Evolutionary conservation across 208 protist genomes (phyloP).

Genomic region (Acanthamoeba healyi): DNA sequence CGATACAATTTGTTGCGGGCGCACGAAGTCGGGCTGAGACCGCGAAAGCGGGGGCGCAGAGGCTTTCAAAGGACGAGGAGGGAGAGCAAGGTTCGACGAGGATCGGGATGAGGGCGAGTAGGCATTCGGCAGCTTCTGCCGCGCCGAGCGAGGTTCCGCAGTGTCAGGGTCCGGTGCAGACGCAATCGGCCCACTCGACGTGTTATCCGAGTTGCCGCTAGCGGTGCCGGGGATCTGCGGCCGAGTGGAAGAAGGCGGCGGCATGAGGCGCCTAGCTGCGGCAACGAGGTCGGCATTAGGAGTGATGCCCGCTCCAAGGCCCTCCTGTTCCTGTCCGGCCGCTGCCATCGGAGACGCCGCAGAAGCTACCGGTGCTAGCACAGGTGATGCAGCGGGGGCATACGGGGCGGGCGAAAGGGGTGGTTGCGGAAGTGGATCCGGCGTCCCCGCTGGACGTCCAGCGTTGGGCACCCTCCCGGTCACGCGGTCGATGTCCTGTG

Average conservation of each 20-base stretch:
- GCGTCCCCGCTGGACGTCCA: background rate
- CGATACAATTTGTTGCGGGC: background rate
- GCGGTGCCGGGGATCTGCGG: background rate
- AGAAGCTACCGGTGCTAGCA: background rate
- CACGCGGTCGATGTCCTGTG: background rate
- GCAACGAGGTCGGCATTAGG: background rate
- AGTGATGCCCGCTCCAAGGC: too few relatives aligned
- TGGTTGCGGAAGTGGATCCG: background rate
- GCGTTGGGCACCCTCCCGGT: background rate
- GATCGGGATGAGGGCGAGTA: background rate
- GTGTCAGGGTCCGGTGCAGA: background rate
- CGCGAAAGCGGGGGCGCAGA: background rate
- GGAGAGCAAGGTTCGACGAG: constrained; percentile 11
- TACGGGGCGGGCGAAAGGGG: background rate
- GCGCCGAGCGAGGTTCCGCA: background rate
- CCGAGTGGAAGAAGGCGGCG: background rate
- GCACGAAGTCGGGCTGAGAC: background rate
- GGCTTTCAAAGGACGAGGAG: background rate
- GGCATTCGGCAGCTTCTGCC: background rate
- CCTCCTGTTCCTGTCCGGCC: too few relatives aligned
- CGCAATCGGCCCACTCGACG: background rate
- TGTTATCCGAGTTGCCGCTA: background rate
- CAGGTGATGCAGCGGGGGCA: background rate
- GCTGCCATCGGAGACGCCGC: background rate
- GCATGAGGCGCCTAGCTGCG: background rate